Base-by-base conservation (phyloP, 2,329 filamentous ascomycete genomes). In the Sarocladiaceae sp. region DNA sequence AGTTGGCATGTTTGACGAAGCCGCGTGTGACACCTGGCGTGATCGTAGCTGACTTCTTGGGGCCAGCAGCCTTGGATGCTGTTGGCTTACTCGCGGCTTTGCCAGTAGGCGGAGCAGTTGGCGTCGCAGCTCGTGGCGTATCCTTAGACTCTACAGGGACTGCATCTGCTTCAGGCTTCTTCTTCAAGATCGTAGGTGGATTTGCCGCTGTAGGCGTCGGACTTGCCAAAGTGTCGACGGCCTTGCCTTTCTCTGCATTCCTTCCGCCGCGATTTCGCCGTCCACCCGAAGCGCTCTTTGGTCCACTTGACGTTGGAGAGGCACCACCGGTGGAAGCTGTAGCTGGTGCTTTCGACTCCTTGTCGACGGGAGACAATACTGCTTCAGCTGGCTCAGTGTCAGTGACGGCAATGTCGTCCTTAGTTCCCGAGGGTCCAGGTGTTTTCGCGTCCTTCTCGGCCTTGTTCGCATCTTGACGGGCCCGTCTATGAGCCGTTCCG, bases 1-100 rank as follows among this genome's bases (percentile, higher is more conserved):
- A 83, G 64, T 95, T 96, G 50, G 86, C 87, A 60, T 91, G 87
- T 67, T 92, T 92, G 55, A 92, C 74, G 62, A 92, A 92, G 18
- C 84, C 87, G 47, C 88, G 86, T 15, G 79, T 82, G 7, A 78
- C 78, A 10, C 79, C 77, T 25, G 63, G 52, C 7, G 62, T 62
- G 11, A 68, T 60, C 3, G 53, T 35, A 3, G 64, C 18, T 3
- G 59, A 6, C 53, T 70, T 71, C 59, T 70, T 71, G 61, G 46
- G n/a, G 54, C 54, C 7, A 54, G 55, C 33, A 49, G 33, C 40
- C 56, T 62, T 58, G 58, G 51, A 51, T n/a, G 54, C 35, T 7
- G 59, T 29, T 18, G 56, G 23, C 53, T 51, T 65, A 55, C 49
- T 59, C 53, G 52, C 50, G 22, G 50, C 57, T 50, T 57, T 60